phyloP scores from a whole-genome alignment of 192 early-diverging fungal species.

The Cladochytrium replicatum region DNA sequence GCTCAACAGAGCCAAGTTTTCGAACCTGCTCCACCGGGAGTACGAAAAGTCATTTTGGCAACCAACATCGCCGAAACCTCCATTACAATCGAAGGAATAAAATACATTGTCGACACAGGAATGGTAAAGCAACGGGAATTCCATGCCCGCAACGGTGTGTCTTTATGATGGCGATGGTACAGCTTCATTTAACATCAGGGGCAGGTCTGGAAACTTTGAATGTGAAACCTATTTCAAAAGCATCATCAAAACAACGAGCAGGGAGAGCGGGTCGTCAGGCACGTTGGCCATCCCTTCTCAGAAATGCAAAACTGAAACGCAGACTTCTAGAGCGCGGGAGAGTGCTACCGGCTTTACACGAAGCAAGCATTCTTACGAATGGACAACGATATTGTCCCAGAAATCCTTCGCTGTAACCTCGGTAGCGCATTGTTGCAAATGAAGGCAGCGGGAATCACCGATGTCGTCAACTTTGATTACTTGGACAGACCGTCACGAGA shows the following conservation, averaged over 20 bases:
- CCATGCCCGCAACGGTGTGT: conserved; percentile 71
- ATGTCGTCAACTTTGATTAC: conserved; percentile 88
- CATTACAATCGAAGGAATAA: conserved; percentile 89
- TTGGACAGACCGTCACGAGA: conserved; percentile 81
- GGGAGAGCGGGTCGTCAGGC: conserved; percentile 96
- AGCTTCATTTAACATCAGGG: too few relatives aligned
- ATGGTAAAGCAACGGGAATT: conserved; percentile 85
- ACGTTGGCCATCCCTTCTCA: not conserved
- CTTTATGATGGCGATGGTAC: too few relatives aligned
- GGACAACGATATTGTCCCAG: conserved; percentile 73
- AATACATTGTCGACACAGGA: conserved; percentile 90
- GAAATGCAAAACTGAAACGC: not conserved
- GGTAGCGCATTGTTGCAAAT: conserved; percentile 74
- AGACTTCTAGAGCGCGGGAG: conserved; percentile 56
- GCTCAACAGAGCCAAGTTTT: conserved; percentile 85
- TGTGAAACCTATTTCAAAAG: conserved; percentile 82
- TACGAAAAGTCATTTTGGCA: conserved; percentile 85
- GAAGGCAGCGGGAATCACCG: conserved; percentile 83
- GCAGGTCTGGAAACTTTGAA: conserved; percentile 65
- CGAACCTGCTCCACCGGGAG: conserved; percentile 69
- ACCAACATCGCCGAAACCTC: conserved; percentile 99
- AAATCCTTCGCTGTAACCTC: conserved; percentile 87
- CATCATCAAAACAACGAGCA: conserved; percentile 78
- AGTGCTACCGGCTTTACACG: conserved; percentile 88
- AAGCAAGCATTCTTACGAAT: conserved; percentile 68